Base-by-base conservation (phyloP, 1,139 yeast species). In the Sugiyamaella paludigena region DNA sequence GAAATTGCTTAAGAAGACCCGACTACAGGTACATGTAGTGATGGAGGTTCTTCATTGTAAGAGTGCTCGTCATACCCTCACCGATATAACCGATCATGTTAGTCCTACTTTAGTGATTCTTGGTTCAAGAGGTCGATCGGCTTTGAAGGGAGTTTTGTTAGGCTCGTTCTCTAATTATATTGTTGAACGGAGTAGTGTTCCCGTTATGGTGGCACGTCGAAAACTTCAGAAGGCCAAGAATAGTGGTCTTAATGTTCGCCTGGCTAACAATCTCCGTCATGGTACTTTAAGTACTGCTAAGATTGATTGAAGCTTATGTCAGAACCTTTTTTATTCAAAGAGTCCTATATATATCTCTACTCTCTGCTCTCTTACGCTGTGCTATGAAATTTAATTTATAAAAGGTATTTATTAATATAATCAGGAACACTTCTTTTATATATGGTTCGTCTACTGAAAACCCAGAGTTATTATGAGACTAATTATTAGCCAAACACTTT, bases 141-240 rank as follows among this genome's bases (percentile, higher is more conserved):
- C 91, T 1, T 71, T 85, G 41, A 83, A 83, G 63, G 92, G 94
- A 9, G 89, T 85, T 10, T 72, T 85, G 51, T 75, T 85, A 53
- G 92, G 92, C 2, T 81, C 87, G 2, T 76, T 87, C 55, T 80
- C 87, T 4, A 87, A 85, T 60, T 87, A 86, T 64, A 73, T 87
- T 58, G 87, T 86, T 10, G 82, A 88, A 12, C 81, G 83, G 62
- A 79, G 87, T 62, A 75, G 87, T 24, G 91, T 87, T 11, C 97
- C 98, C 0, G 94, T 89, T 26, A 82, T 91, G 84, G 96, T 91
- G 43, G 94, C 92, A 15, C 77, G 95, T 54, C 84, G 84, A 63
- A 87, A 86, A 64, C 76, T 87, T 62, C 85, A 85, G 69, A 83
- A 87, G 71, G 75, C 85, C 54, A 79, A 83, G 56, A 77, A 86